Base-by-base conservation (phyloP, 2,329 filamentous ascomycete genomes). In the Cadophora malorum region DNA sequence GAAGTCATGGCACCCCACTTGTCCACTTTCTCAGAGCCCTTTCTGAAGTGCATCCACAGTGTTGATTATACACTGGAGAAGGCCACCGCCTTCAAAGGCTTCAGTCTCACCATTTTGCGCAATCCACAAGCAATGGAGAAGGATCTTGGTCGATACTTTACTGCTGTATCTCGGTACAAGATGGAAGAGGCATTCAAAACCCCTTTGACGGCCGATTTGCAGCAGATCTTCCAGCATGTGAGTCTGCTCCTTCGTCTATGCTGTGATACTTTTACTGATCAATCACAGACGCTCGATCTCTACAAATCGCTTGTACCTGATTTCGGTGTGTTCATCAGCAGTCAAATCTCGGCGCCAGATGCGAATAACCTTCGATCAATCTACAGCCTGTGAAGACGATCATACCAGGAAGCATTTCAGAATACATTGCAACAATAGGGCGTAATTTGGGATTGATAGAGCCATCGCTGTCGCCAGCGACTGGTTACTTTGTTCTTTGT, bases 121-220 rank as follows among this genome's bases (percentile, higher is more conserved):
- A 98, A 98, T 76, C 96, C 96, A 0, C 88, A 94, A 77, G 93
- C 94, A 1, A 95, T 99, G 88, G 96, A 98, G 80, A 90, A 90
- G 73, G 91, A 90, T 67, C 83, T 99, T 50, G 84, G 91, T 45
- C 87, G 91, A 66, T 96, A 96, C 80, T 97, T 99, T 79, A 86
- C 84, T 63, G 86, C 92, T 67, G 96, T 98, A 81, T 92, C 95
- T 19, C 85, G 87, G 69, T 97, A 94, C 78, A 87, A 88, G 67
- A 79, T 83, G 38, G 86, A 90, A 71, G 86, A 90, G 70, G 83
- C 85, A 69, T 81, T 87, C 65, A 68, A 71, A 23, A 74, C 71
- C 58, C 72, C 75, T 16, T 50, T 75, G 61, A 77, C 74, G 49
- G 70, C 67, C 9, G 76, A 77, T 68, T 68, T 78, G 31, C 72